Evolutionary conservation across 2,329 filamentous ascomycete species (phyloP), one percentile per base, ranked within the genome.

Genomic region (Ambrosiella beaveri): DNA sequence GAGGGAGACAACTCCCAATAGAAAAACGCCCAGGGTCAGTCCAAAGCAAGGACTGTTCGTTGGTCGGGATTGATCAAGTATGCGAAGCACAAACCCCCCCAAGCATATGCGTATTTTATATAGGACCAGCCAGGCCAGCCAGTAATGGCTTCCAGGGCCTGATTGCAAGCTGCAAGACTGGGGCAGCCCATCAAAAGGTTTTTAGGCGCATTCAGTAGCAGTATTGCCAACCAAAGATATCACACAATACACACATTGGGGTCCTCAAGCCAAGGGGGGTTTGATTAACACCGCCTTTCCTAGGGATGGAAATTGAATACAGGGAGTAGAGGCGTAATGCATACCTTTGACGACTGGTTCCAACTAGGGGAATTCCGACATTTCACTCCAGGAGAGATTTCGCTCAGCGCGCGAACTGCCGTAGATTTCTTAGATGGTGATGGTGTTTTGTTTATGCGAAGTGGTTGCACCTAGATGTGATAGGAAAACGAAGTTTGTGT

Each of bases 341-440:
- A 69, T 75, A 90, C 85, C 79, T 86, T 88, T 74, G 71, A 76
- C 62, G 73, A 70, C 69, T 90, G 85, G 66, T 85, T 89, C 80
- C 85, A 95, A 74, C 86, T 94, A 57, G 90, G 89, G 55, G 90
- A 96, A 74, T 97, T 97, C 65, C 90, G 80, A 68, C 91, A 81
- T 70, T 82, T 84, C 71, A 90, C 88, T 62, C 86, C 86, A 56
- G 86, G 86, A 64, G 86, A 88, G 67, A 98, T 82, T 74, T 98
- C 93, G 62, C 88, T 86, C 63, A 98, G 78, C 60, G 93, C 86
- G 65, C 86, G 82, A 67, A 84, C 79, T 55, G 52, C 56, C 40
- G 55, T 51, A 41, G 37, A 56, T 44, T 54, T 57, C 57, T 60
- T 54, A 17, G 56, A 47, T 19, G 59, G 55, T 38, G 77, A 74